phyloP scores from a whole-genome alignment of 768 basidiomycete species.

The Termitomyces sp. region DNA sequence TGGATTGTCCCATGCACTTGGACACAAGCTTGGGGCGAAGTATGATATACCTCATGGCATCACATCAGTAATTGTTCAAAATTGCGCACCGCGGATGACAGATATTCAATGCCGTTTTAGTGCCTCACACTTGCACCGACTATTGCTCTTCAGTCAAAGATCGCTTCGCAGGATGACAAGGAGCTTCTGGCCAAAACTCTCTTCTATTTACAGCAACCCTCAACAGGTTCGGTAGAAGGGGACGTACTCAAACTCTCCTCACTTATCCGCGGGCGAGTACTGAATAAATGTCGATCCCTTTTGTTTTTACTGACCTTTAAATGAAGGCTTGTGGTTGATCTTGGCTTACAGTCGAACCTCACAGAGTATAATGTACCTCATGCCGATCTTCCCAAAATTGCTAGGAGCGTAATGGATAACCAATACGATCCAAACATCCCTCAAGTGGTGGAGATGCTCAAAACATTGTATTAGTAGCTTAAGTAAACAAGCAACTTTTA shows the following conservation, averaged over 20 bases:
- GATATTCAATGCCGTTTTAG: constrained; percentile 24
- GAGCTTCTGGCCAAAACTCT: constrained; percentile 49
- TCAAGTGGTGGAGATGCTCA: constrained; percentile 43
- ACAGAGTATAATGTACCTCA: constrained; percentile 59
- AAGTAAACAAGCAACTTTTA: background rate
- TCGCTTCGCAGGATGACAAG: constrained; percentile 58
- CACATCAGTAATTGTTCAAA: constrained; percentile 55
- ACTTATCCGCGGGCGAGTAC: constrained; percentile 48
- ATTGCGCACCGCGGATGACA: background rate
- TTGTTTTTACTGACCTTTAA: background rate
- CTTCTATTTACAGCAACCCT: constrained; percentile 51
- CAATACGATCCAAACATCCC: constrained; percentile 31
- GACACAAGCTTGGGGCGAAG: constrained; percentile 65
- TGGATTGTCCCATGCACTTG: constrained; percentile 74
- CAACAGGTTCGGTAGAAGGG: constrained; percentile 60
- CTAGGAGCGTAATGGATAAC: constrained; percentile 39
- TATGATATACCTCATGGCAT: constrained; percentile 80
- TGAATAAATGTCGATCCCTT: background rate
- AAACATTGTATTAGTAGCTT: constrained; percentile 32
- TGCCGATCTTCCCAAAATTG: constrained; percentile 48
- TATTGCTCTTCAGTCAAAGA: constrained; percentile 51
- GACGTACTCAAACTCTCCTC: constrained; percentile 50
- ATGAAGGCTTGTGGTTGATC: constrained; percentile 50
- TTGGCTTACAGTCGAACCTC: constrained; percentile 56
- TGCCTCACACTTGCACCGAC: constrained; percentile 69